A percentile compares a stretch with the other conserved stretches of the same genome.
Evolutionary conservation across 371 early-diverging fungal species (phyloP).

Genomic region (Haplosporangium sp.): DNA sequence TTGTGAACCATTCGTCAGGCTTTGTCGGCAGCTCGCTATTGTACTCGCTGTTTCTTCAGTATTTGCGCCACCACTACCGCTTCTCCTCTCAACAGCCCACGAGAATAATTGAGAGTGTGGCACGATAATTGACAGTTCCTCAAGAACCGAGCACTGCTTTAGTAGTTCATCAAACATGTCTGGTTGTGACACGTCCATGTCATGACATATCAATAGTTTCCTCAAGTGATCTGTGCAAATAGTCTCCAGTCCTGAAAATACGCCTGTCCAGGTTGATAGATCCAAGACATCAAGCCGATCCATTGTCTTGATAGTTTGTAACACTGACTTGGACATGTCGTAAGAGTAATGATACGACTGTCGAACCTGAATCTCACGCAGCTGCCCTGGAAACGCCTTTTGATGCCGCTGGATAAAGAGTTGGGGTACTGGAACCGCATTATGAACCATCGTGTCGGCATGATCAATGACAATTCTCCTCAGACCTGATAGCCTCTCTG

Average conservation of each 20-base stretch:
- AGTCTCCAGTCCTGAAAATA: slow-evolving; percentile 39
- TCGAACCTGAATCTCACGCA: slow-evolving; percentile 40
- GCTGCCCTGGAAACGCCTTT: slow-evolving; percentile 35
- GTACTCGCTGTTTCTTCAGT: background rate
- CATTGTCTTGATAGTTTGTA: slow-evolving; percentile 37
- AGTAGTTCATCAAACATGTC: slow-evolving; percentile 37
- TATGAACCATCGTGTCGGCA: slow-evolving; percentile 25
- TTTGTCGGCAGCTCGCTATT: background rate
- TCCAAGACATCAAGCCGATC: slow-evolving; percentile 38
- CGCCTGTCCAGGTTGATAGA: slow-evolving; percentile 36
- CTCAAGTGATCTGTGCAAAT: slow-evolving; percentile 37
- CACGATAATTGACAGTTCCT: slow-evolving; percentile 44
- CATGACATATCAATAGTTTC: slow-evolving; percentile 38
- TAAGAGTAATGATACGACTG: slow-evolving; percentile 42
- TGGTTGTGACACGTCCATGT: slow-evolving; percentile 30
- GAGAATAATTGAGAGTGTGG: slow-evolving; percentile 28
- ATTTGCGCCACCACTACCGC: background rate
- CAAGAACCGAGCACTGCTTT: slow-evolving; percentile 34
- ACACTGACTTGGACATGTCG: slow-evolving; percentile 46
- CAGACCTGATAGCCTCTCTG: slow-evolving; percentile 37
- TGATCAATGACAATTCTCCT: slow-evolving; percentile 36
- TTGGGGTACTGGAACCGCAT: slow-evolving; percentile 27
- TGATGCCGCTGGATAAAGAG: slow-evolving; percentile 37
- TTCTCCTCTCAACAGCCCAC: slow-evolving; percentile 26
- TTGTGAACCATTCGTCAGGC: background rate